phyloP scores from a whole-genome alignment of 1,139 yeast species.

The Geotrichum klebahnii region DNA sequence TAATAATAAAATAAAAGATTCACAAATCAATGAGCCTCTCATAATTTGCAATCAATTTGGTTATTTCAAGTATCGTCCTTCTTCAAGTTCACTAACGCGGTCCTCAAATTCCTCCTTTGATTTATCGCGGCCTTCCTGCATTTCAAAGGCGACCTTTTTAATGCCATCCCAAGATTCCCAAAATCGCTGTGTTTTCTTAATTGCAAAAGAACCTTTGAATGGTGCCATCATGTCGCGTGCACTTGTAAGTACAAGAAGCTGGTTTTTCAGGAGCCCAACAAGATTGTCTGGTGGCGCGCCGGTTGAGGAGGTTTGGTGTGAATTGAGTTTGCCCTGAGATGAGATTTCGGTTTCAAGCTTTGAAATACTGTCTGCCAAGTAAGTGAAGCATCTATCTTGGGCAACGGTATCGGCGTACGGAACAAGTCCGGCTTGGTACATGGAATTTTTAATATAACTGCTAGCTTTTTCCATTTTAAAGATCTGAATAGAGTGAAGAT shows the following conservation, averaged over 20 bases:
- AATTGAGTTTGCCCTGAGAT: background rate
- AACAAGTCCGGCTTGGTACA: constrained; percentile 32
- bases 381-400: constrained; percentile 34
- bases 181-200: constrained; percentile 8
- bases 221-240: constrained; percentile 4
- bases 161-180: constrained; percentile 14
- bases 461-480: constrained; percentile 4
- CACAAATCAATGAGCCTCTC: too few species aligned
- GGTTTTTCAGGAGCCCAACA: constrained; percentile 1
- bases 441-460: constrained; percentile 25
- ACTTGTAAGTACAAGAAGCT: constrained; percentile 1
- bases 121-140: constrained; percentile 6
- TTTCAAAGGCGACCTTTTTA: constrained; percentile 11
- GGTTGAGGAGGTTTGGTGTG: background rate
- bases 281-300: background rate
- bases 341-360: constrained; percentile 22
- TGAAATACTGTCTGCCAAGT: constrained; percentile 27
- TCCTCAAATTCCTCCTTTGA: background rate
- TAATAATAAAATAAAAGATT: too few species aligned
- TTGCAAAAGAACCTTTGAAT: constrained; percentile 7
- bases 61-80: constrained; percentile 9
- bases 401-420: constrained; percentile 34
- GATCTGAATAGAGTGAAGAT: too few species aligned
- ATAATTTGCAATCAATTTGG: too few species aligned
- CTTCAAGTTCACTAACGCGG: background rate